Conservation (phyloP, 2,329 filamentous ascomycete species). For the Zopfia rhizophila region DNA sequence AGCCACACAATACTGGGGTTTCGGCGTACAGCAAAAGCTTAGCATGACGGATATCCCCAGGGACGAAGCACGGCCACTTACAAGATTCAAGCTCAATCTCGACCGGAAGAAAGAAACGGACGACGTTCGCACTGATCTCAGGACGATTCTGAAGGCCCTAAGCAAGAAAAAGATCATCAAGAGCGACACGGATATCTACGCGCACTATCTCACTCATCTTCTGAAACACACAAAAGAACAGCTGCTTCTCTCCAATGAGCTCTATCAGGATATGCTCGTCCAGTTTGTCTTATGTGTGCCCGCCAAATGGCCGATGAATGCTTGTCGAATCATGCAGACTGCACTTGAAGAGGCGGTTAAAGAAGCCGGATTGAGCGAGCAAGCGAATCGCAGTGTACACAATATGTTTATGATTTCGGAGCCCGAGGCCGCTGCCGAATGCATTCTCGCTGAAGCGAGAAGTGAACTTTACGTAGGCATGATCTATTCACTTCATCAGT, state of each 20-base stretch:
- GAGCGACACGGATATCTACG: conserved; percentile 16
- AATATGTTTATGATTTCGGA: conserved; percentile 33
- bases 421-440: conserved; percentile 33
- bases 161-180: conserved; percentile 15
- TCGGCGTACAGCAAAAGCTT: conserved; percentile 22
- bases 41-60: conserved; percentile 14
- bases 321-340: conserved; percentile 27
- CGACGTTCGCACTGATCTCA: conserved; percentile 5
- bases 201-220: conserved; percentile 25
- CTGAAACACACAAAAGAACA: conserved; percentile 17
- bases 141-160: conserved; percentile 10
- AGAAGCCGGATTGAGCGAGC: conserved; percentile 16
- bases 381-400: conserved; percentile 9
- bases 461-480: conserved; percentile 23
- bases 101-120: conserved; percentile 14
- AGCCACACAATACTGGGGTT: conserved; percentile 25
- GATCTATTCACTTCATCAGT: not conserved
- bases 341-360: conserved; percentile 24
- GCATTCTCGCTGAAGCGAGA: conserved; percentile 22
- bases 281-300: conserved; percentile 32
- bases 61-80: conserved; percentile 12
- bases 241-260: conserved; percentile 8
- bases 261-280: conserved; percentile 10
- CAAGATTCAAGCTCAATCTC: conserved; percentile 24
- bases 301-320: conserved; percentile 28